phyloP scores from a whole-genome alignment of 441 rosid species.

The Isatis lusitanica region DNA sequence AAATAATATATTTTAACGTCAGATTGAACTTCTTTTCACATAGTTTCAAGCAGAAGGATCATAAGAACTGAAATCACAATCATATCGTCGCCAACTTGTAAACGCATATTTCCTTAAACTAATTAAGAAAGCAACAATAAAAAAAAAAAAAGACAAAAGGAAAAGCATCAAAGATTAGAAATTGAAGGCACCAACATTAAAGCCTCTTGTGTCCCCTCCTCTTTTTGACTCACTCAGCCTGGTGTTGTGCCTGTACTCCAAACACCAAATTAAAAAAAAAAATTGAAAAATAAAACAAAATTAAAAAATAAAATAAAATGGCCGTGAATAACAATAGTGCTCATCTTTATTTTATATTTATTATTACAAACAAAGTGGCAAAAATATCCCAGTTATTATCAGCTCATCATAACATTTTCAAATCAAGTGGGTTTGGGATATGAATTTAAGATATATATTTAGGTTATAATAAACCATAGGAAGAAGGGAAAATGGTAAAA shows the following conservation, averaged over 20 bases:
- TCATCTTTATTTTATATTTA: not conserved
- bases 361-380: not conserved
- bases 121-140: too few species aligned
- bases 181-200: conserved; percentile 1
- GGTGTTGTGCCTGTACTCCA: conserved; percentile 7
- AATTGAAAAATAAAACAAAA: too few species aligned
- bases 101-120: not conserved
- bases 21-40: not conserved
- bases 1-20: not conserved
- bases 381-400: not conserved
- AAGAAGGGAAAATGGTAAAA: not conserved
- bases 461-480: not conserved
- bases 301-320: not conserved
- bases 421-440: not conserved
- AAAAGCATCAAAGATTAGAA: conserved; percentile 3
- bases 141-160: not conserved
- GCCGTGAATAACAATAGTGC: not conserved
- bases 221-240: conserved; percentile 29
- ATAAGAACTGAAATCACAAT: not conserved
- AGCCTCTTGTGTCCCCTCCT: not conserved
- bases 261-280: not conserved
- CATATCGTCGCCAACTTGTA: not conserved
- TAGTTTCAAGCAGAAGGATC: not conserved
- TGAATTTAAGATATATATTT: not conserved
- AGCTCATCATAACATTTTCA: not conserved